These are phyloP conservation scores for Knufia fluminis DNA, from an alignment of 2,329 filamentous ascomycete species.

Conservation along the genomic window DNA sequence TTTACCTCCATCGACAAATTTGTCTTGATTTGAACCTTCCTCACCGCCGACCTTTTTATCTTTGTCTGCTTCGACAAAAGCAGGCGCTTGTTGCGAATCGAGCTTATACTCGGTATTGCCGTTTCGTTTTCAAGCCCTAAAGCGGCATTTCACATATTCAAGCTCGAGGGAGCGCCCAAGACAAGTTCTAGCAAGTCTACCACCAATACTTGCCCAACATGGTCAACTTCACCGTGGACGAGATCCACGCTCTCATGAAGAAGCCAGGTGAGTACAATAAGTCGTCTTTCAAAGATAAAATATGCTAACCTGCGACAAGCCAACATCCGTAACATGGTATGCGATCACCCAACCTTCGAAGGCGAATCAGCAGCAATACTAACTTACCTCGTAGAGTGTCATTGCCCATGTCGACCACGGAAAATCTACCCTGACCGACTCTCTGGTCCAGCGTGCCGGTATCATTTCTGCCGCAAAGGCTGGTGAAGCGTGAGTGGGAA, in stretches of 20 bases:
- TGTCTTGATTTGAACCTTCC: slow-evolving; percentile 6
- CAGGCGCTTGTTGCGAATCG: slow-evolving; percentile 8
- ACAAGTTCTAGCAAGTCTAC: slow-evolving; percentile 12
- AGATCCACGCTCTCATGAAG: slow-evolving; percentile 42
- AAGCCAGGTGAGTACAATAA: slow-evolving; percentile 17
- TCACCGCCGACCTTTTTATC: slow-evolving; percentile 8
- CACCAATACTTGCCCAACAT: slow-evolving; percentile 71
- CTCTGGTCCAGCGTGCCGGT: slow-evolving; percentile 96
- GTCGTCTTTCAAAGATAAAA: slow-evolving; percentile 13
- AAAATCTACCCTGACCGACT: slow-evolving; percentile 99
- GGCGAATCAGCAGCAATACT: slow-evolving; percentile 7
- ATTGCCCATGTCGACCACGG: slow-evolving; percentile 74
- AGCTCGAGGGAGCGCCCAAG: slow-evolving; percentile 23
- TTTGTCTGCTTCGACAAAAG: slow-evolving; percentile 8
- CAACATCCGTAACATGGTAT: slow-evolving; percentile 74
- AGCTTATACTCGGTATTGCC: slow-evolving; percentile 4
- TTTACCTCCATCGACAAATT: slow-evolving; percentile 5
- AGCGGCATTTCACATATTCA: not conserved
- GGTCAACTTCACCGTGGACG: slow-evolving; percentile 99
- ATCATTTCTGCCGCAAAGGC: slow-evolving; percentile 98
- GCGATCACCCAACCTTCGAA: slow-evolving; percentile 57
- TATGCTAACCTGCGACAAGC: slow-evolving; percentile 42
- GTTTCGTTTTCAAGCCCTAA: not conserved
- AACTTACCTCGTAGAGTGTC: slow-evolving; percentile 5
- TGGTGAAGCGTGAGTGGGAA: slow-evolving; percentile 56